Evolutionary conservation across 192 early-diverging fungal species (phyloP).

Genomic region (Podila epigama): DNA sequence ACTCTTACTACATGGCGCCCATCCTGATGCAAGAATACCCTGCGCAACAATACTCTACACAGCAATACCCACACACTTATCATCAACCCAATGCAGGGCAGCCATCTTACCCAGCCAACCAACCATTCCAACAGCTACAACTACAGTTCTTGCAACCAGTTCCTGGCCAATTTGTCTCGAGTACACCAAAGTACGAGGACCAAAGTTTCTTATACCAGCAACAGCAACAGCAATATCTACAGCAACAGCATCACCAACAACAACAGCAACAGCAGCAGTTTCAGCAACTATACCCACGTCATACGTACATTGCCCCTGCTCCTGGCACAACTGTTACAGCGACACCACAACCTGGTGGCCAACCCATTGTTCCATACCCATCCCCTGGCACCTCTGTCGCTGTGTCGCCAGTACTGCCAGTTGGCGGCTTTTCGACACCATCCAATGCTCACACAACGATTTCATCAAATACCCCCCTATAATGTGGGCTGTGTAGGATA

Average conservation of each 20-base stretch:
- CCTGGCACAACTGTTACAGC: slow-evolving; percentile 23
- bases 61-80: no score
- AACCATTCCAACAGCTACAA: background rate
- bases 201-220: slow-evolving; percentile 1
- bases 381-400: slow-evolving; percentile 22
- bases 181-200: background rate
- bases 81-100: no score
- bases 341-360: slow-evolving; percentile 19
- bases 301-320: background rate
- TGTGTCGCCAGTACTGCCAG: slow-evolving; percentile 23
- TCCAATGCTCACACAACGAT: no score
- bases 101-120: no score
- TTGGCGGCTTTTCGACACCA: slow-evolving; percentile 5
- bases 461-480: no score
- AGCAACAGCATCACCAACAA: background rate
- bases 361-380: slow-evolving; percentile 20
- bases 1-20: no score
- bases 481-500: no score
- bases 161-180: background rate
- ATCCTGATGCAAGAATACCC: no score
- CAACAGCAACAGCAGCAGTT: slow-evolving; percentile 3
- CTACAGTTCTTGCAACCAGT: background rate
- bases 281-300: background rate
- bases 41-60: no score
- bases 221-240: slow-evolving; percentile 1